Base-by-base conservation (phyloP, 1,139 yeast species). In the Sugiyamaella novakii region DNA sequence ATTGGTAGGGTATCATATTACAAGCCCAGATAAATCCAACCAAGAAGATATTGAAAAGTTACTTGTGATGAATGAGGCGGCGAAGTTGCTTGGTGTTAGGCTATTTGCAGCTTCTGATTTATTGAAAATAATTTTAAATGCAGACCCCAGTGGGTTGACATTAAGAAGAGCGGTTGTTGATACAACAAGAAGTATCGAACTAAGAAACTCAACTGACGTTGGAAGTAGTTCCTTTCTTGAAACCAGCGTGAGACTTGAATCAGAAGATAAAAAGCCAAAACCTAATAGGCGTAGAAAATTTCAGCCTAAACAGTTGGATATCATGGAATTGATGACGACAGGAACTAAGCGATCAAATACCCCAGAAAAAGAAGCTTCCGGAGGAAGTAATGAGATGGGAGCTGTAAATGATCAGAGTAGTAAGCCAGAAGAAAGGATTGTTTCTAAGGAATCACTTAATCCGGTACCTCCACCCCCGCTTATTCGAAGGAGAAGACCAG, bases 21-120 rank as follows among this genome's bases (percentile, higher is more conserved):
- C 37, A 10, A 25, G 21, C 8, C 7, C 19, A n/a, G 37, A 22
- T 3, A 21, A 12, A n/a, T 22, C 36, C 2, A 12, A 27, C 21
- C 41, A 38, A 6, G 43, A 35, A n/a, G 47, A 47, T 24, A 22
- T 47, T 11, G 56, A 45, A 7, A 47, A 36, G 17, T 29, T 51
- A 8, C 30, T 41, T 3, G 43, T 45, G 12, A 40, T 52, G 35
- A 45, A 51, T 18, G 49, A 49, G 18, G 60, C 61, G 14, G 55
- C 58, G 14, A 44, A 38, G 12, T 11, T 46, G 15, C 44, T 49
- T 18, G 54, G 54, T 5, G 36, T 46, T 10, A 35, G 47, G 18
- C 35, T 54, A 19, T 41, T 50, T 8, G 54, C 43, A 17, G 51
- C 51, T 17, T 41, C 43, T 10, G 56, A 50, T 19, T 35, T 55